phyloP scores from a whole-genome alignment of 306 rosid species.

The Luffa aegyptiaca region DNA sequence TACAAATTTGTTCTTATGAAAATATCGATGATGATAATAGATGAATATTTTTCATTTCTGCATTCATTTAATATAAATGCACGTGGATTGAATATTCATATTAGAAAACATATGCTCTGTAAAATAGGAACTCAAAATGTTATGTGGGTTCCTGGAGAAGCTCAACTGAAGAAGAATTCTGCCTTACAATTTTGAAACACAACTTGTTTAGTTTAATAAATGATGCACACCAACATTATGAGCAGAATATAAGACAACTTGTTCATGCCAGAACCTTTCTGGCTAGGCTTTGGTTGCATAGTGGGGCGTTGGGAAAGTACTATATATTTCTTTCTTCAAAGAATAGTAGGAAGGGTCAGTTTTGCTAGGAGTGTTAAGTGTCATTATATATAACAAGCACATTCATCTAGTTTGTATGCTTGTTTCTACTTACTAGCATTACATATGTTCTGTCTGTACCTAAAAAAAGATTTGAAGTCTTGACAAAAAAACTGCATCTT shows the following conservation, averaged over 20 bases:
- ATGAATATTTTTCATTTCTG: not conserved
- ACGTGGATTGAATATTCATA: not conserved
- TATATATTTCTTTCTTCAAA: not conserved
- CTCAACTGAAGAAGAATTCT: not conserved
- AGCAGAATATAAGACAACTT: not conserved
- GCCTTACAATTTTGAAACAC: not conserved
- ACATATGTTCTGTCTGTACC: not conserved
- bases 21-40: not conserved
- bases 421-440: conserved; percentile 3
- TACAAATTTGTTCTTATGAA: not conserved
- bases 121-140: not conserved
- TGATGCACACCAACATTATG: not conserved
- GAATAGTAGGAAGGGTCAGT: not conserved
- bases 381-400: not conserved
- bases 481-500: not conserved
- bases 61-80: not conserved
- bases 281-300: not conserved
- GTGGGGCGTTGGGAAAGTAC: not conserved
- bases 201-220: not conserved
- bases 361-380: not conserved
- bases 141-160: not conserved
- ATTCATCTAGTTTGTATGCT: not conserved
- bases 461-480: not conserved
- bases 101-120: not conserved
- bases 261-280: not conserved